Evolutionary conservation across 139 green algal genomes (phyloP).

Genomic region (Eudorina sp.): DNA sequence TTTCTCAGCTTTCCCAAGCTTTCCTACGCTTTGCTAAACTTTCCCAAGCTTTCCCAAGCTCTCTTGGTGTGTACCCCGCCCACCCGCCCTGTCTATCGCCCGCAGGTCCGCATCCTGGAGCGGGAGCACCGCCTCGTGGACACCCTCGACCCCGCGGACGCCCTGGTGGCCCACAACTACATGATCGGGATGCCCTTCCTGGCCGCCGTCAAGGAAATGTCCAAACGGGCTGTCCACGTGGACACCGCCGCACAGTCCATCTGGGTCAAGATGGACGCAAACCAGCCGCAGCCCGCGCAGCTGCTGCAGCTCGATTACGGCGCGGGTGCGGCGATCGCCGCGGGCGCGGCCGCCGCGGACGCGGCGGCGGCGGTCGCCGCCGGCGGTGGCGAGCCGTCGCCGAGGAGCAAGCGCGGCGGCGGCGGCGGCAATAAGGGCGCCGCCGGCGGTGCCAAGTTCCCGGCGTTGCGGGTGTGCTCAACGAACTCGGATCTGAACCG

Average conservation of each 20-base stretch:
- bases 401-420: background rate
- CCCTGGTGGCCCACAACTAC: constrained; percentile 2
- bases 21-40: too few relatives aligned
- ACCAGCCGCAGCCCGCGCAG: constrained; percentile 38
- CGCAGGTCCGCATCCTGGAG: constrained; percentile 8
- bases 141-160: constrained; percentile 26
- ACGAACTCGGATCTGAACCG: constrained; percentile 18
- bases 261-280: constrained; percentile 32
- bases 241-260: constrained; percentile 1
- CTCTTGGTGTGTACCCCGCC: background rate
- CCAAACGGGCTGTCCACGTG: background rate
- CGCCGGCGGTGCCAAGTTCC: background rate
- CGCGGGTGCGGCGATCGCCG: background rate
- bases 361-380: background rate
- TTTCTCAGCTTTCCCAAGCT: too few relatives aligned
- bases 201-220: constrained; percentile 33
- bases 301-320: constrained; percentile 41
- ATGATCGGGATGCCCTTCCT: constrained; percentile 47
- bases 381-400: background rate
- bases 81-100: background rate
- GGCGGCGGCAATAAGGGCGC: background rate
- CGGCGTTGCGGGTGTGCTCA: constrained; percentile 2
- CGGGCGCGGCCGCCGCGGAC: background rate
- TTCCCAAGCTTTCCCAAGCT: background rate
- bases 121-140: constrained; percentile 31